Evolutionary conservation across 331 rosid species (phyloP).

Genomic region (Malus hybrid): DNA sequence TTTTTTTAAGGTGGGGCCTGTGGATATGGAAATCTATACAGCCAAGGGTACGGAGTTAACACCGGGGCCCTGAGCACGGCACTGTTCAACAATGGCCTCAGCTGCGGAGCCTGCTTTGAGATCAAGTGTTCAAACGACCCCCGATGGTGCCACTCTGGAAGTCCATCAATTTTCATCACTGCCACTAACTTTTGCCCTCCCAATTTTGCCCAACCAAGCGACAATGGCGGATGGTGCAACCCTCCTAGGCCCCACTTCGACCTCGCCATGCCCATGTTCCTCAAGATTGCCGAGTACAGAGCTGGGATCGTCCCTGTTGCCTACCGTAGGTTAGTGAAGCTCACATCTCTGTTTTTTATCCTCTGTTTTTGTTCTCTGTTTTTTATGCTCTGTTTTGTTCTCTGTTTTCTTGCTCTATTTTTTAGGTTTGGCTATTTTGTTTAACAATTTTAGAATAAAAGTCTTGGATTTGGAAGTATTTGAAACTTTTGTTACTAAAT

Average conservation of each 20-base stretch:
- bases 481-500: too few species aligned
- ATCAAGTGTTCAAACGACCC: constrained; percentile 47
- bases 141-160: constrained; percentile 49
- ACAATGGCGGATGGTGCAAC: constrained; percentile 67
- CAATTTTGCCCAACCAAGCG: constrained; percentile 48
- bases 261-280: constrained; percentile 73
- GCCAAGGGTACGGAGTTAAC: constrained; percentile 62
- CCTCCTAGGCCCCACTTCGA: constrained; percentile 59
- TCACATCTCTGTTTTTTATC: neutral
- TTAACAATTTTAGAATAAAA: too few species aligned
- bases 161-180: constrained; percentile 46
- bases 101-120: constrained; percentile 59
- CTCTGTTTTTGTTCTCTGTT: neutral
- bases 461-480: too few species aligned
- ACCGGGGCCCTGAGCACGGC: constrained; percentile 58
- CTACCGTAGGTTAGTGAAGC: constrained; percentile 35
- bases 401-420: neutral
- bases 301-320: constrained; percentile 63
- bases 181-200: constrained; percentile 68
- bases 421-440: neutral
- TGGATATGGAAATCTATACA: constrained; percentile 54
- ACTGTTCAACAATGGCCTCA: constrained; percentile 44
- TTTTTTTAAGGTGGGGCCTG: constrained; percentile 47
- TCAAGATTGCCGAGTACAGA: constrained; percentile 3
- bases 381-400: too few species aligned